phyloP scores from a whole-genome alignment of 176 grass and related monocot species.

The Phragmites australis region DNA sequence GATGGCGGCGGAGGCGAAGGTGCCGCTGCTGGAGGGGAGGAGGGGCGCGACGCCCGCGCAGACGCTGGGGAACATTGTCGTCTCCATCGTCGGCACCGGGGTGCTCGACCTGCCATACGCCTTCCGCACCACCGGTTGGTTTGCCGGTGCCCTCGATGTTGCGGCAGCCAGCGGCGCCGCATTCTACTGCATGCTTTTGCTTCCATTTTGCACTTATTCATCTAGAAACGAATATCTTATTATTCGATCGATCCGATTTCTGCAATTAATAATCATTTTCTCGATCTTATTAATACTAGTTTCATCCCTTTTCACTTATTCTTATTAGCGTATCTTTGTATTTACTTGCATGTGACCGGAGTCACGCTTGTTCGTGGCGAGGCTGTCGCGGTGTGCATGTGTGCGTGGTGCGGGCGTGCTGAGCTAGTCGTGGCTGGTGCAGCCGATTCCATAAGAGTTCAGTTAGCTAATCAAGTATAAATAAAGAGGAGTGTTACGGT shows the following conservation, averaged over 20 bases:
- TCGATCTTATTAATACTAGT: not conserved
- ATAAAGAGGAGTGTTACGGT: not conserved
- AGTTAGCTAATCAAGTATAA: too few relatives aligned
- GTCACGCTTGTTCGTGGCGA: too few relatives aligned
- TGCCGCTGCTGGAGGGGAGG: slow-evolving; percentile 42
- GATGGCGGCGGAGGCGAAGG: slow-evolving; percentile 30
- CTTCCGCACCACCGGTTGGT: slow-evolving; percentile 70
- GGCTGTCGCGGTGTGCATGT: too few relatives aligned
- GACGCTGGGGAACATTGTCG: slow-evolving; percentile 86
- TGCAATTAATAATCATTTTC: not conserved
- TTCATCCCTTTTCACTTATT: not conserved
- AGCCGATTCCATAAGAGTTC: too few relatives aligned
- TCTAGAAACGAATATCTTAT: too few relatives aligned
- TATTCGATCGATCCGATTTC: not conserved
- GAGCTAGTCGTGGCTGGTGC: too few relatives aligned
- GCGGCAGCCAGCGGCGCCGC: slow-evolving; percentile 48
- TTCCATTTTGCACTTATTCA: too few relatives aligned
- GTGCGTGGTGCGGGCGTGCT: too few relatives aligned
- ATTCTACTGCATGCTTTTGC: slow-evolving; percentile 94
- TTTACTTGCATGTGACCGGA: too few relatives aligned
- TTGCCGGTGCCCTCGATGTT: slow-evolving; percentile 61
- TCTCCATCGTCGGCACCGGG: slow-evolving; percentile 89
- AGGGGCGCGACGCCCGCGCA: slow-evolving; percentile 54
- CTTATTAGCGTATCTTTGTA: too few relatives aligned
- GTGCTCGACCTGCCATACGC: slow-evolving; percentile 83